Percentiles rank a stretch among this genome's conserved stretches.
phyloP scores from a whole-genome alignment of 2,329 filamentous ascomycete species.

The Fusarium begoniae region DNA sequence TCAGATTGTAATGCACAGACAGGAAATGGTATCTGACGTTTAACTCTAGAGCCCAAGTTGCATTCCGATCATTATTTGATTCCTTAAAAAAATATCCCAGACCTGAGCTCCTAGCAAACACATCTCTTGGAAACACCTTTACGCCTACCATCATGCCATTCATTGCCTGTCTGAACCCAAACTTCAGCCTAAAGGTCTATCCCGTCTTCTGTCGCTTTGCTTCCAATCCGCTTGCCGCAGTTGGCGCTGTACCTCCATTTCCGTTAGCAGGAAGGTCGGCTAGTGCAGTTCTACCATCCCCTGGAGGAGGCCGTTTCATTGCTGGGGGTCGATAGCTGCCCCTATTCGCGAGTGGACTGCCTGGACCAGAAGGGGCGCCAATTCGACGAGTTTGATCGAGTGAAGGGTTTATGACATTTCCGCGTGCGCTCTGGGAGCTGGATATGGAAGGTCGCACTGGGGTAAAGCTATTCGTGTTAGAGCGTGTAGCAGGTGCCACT shows the following conservation, averaged over 20 bases:
- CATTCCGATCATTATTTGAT: constrained; percentile 8
- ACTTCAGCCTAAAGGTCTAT: constrained; percentile 33
- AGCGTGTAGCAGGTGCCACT: constrained; percentile 25
- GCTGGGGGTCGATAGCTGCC: constrained; percentile 68
- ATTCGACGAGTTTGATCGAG: constrained; percentile 66
- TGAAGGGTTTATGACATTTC: constrained; percentile 61
- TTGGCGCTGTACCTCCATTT: constrained; percentile 33
- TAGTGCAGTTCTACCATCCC: constrained; percentile 55
- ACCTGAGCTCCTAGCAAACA: constrained; percentile 33
- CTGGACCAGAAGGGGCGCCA: constrained; percentile 62
- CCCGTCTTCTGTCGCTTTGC: constrained; percentile 62
- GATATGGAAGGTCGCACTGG: constrained; percentile 44
- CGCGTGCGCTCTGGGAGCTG: constrained; percentile 44
- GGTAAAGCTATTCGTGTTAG: constrained; percentile 43
- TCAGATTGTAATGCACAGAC: constrained; percentile 8
- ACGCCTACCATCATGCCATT: constrained; percentile 29
- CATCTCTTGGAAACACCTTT: constrained; percentile 12
- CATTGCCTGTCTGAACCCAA: not conserved
- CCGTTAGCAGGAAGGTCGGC: constrained; percentile 62
- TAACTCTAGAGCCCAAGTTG: constrained; percentile 6
- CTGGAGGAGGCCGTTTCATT: constrained; percentile 61
- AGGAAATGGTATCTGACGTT: not conserved
- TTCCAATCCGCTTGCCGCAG: constrained; percentile 49
- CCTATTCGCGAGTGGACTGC: constrained; percentile 68
- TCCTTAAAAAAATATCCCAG: constrained; percentile 25